A percentile compares a stretch with the other conserved stretches of the same genome.
Evolutionary conservation across 2,329 filamentous ascomycete genomes (phyloP).

Genomic region (Cyphellophora europaea): DNA sequence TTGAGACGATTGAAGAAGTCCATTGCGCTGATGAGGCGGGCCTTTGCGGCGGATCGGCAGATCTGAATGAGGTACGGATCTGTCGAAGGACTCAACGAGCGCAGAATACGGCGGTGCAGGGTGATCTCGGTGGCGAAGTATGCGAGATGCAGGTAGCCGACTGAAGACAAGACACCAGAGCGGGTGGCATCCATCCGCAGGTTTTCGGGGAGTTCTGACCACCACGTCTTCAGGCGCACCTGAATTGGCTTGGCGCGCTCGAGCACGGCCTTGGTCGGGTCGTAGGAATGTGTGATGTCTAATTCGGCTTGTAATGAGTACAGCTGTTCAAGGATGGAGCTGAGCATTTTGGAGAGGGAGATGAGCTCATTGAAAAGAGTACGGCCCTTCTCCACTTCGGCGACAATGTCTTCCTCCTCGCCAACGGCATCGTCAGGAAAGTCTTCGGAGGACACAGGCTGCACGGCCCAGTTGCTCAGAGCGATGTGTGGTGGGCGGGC

Average conservation of each 20-base stretch:
- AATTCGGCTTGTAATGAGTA: constrained; percentile 38
- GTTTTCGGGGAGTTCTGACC: constrained; percentile 34
- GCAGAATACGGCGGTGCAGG: constrained; percentile 32
- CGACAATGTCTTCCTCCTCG: constrained; percentile 17
- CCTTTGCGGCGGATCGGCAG: constrained; percentile 87
- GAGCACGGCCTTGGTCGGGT: constrained; percentile 37
- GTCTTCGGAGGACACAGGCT: constrained; percentile 33
- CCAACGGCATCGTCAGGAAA: constrained; percentile 29
- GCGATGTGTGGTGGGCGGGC: constrained; percentile 49
- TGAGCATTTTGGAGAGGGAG: constrained; percentile 41
- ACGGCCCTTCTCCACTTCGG: constrained; percentile 30
- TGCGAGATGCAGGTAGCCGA: constrained; percentile 35
- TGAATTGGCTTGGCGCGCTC: constrained; percentile 46
- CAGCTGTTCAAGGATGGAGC: constrained; percentile 42
- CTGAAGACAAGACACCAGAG: constrained; percentile 29
- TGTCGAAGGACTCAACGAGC: constrained; percentile 28
- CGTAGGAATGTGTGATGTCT: constrained; percentile 15
- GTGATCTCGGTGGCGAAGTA: constrained; percentile 39
- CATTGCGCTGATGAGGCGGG: constrained; percentile 88
- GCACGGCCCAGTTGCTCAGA: constrained; percentile 47
- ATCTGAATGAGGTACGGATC: constrained; percentile 70
- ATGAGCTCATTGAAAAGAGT: constrained; percentile 44
- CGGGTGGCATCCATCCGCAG: constrained; percentile 41
- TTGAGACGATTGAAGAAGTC: constrained; percentile 92
- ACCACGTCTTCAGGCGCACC: constrained; percentile 45